Evolutionary conservation across 805 yeast genomes (phyloP).

Genomic region (Metschnikowia colocasiae): DNA sequence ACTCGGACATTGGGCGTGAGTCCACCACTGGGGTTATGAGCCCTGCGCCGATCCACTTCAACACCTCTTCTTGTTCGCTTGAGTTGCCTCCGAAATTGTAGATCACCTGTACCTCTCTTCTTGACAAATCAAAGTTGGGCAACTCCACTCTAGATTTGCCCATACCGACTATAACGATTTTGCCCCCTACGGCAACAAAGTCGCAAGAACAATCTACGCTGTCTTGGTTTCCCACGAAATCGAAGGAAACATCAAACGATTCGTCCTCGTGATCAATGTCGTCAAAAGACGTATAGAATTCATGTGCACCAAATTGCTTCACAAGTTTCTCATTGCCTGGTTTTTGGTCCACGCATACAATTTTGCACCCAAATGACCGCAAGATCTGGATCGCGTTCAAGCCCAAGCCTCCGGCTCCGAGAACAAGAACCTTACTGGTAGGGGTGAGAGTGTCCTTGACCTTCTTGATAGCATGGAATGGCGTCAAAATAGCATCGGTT

Average conservation of each 20-base stretch:
- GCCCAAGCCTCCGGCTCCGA: conserved; percentile 44
- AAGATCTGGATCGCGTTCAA: conserved; percentile 42
- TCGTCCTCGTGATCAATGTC: conserved; percentile 24
- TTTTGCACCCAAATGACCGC: conserved; percentile 27
- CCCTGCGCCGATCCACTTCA: conserved; percentile 41
- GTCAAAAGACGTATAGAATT: conserved; percentile 32
- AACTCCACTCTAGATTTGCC: conserved; percentile 31
- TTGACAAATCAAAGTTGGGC: conserved; percentile 34
- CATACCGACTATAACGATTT: conserved; percentile 42
- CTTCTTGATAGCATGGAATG: conserved; percentile 40
- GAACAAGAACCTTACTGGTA: conserved; percentile 32
- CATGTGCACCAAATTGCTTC: conserved; percentile 38
- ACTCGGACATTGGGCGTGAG: conserved; percentile 28
- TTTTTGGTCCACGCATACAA: conserved; percentile 32
- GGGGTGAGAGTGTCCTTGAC: conserved; percentile 29
- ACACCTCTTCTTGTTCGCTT: conserved; percentile 39
- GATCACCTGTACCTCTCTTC: conserved; percentile 38
- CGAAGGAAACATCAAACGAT: conserved; percentile 36
- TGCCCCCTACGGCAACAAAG: conserved; percentile 35
- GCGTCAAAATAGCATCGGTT: conserved; percentile 42
- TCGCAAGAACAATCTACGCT: conserved; percentile 25
- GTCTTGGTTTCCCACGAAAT: conserved; percentile 35
- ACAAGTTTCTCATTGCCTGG: conserved; percentile 23
- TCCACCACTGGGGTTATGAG: conserved; percentile 35
- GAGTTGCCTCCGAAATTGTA: conserved; percentile 46